Evolutionary conservation across 2,329 filamentous ascomycete genomes (phyloP), one percentile per base, ranked within the genome.

Genomic region (Emericellopsis atlantica): DNA sequence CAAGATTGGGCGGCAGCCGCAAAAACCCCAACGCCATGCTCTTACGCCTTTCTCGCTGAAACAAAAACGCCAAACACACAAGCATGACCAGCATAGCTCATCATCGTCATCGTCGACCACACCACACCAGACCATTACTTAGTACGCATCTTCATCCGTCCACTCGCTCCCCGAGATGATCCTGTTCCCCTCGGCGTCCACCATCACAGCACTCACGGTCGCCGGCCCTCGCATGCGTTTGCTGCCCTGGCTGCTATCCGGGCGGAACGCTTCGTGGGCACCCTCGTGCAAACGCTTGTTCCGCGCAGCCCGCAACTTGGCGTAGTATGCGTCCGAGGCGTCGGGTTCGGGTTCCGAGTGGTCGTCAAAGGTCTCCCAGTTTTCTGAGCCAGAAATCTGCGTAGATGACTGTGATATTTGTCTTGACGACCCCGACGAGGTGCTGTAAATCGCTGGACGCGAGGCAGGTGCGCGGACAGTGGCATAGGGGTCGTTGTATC

Each of bases 341-440:
- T 95, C 88, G 21, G 72, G 70, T 51, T 87, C 84, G 0, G 81
- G 76, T 52, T 87, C 81, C 45, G 82, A 87, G 48, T 74, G 78
- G 57, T 94, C 86, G 51, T 92, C 89, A 52, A 92, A 96, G 9
- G 89, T 95, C 61, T 96, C 90, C 90, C 90, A 96, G 58, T 96
- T 96, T 62, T 96, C 90, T 4, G 86, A 94, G 2, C 85, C 86
- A 5, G 84, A 87, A 22, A 84, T 71, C 18, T 71, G 21, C 1
- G 83, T 86, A n/a, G 85, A 89, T 0, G 80, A 76, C 48, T 79
- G 79, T 33, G 84, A 89, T 14, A 82, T 79, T 51, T 90, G 84
- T 37, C 86, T 70, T 1, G 67, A 68, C 2, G 67, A 60, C 1
- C 61, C 61, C 2, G 43, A 39, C 10, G 58, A 60, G 26, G 64